phyloP scores from a whole-genome alignment of 306 rosid species.

The Cicer pinnatifidum region DNA sequence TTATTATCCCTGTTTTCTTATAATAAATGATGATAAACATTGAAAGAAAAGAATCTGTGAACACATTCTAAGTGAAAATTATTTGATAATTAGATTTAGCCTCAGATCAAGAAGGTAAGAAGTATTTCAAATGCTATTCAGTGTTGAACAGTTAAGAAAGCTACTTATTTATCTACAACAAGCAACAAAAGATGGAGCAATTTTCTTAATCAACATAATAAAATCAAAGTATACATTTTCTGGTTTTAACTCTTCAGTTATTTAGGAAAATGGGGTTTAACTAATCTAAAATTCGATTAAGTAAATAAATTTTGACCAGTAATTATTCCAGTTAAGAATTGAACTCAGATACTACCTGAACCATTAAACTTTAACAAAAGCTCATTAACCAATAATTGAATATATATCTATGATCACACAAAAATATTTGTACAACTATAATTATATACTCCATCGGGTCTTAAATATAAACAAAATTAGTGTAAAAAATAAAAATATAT shows the following conservation, averaged over 20 bases:
- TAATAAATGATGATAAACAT: too few relatives aligned
- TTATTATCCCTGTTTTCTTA: not conserved
- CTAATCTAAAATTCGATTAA: not conserved
- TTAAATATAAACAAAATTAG: too few relatives aligned
- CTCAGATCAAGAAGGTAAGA: not conserved
- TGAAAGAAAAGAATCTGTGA: too few relatives aligned
- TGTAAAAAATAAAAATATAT: too few relatives aligned
- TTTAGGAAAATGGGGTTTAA: not conserved
- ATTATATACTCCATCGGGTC: too few relatives aligned
- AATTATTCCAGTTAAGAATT: not conserved
- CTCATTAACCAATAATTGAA: too few relatives aligned
- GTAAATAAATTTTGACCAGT: not conserved
- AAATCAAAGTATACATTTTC: not conserved
- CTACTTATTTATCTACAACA: not conserved
- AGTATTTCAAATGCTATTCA: not conserved
- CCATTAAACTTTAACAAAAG: not conserved
- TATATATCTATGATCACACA: too few relatives aligned
- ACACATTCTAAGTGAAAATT: too few relatives aligned
- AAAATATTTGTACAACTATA: too few relatives aligned
- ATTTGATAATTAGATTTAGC: conserved; percentile 3
- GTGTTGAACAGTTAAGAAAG: not conserved
- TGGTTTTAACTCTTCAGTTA: not conserved
- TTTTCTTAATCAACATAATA: conserved; percentile 2
- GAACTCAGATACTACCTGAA: not conserved
- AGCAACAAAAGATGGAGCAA: not conserved